phyloP scores from a whole-genome alignment of 2,329 filamentous ascomycete genomes.

The Fusarium veterinarium region DNA sequence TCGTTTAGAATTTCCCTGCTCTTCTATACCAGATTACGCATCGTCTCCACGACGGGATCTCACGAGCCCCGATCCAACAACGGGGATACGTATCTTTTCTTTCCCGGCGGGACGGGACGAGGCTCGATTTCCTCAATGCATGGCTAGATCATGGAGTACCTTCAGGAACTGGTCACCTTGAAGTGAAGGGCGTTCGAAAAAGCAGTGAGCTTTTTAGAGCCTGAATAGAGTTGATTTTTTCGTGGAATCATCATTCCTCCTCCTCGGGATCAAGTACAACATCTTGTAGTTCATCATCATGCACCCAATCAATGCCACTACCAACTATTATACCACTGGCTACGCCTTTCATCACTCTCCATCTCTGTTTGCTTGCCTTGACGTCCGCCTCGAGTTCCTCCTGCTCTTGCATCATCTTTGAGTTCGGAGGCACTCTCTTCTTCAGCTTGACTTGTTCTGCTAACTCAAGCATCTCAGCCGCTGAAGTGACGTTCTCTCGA shows the following conservation, averaged over 20 bases:
- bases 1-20: constrained; percentile 3
- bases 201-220: neutral
- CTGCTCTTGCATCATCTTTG: constrained; percentile 65
- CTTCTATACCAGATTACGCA: neutral
- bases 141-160: neutral
- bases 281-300: constrained; percentile 73
- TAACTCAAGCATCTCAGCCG: constrained; percentile 71
- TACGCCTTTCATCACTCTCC: constrained; percentile 81
- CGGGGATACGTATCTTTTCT: constrained; percentile 30
- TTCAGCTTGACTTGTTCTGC: constrained; percentile 66
- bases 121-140: neutral
- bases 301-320: constrained; percentile 85
- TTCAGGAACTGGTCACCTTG: neutral
- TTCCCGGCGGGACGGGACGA: constrained; percentile 20
- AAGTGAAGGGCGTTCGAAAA: neutral
- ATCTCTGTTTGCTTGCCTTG: constrained; percentile 72
- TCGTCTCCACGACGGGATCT: constrained; percentile 18
- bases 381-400: constrained; percentile 68
- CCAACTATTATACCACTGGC: constrained; percentile 82
- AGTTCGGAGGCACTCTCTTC: constrained; percentile 65
- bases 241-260: constrained; percentile 47
- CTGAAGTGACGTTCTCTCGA: constrained; percentile 71
- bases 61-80: neutral
- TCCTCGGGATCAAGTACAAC: constrained; percentile 77
- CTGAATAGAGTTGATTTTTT: neutral